phyloP scores from a whole-genome alignment of 768 basidiomycete species.

The Pleurotus tuber-regium region DNA sequence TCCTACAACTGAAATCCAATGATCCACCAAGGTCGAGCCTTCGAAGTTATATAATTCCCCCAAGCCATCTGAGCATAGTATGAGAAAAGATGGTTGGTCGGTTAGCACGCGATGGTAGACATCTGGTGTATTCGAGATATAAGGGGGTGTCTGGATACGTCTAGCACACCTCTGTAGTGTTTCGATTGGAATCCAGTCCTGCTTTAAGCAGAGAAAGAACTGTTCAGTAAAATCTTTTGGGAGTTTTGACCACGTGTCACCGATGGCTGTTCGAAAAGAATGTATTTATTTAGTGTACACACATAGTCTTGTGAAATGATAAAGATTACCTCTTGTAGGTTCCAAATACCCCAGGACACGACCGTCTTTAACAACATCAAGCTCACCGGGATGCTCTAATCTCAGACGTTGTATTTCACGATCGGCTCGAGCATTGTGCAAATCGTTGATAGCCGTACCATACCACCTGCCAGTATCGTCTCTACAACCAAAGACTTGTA shows the following conservation, averaged over 20 bases:
- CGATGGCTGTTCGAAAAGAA: constrained; percentile 30
- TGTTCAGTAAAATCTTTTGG: constrained; percentile 39
- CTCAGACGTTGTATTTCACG: constrained; percentile 44
- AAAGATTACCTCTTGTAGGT: constrained; percentile 49
- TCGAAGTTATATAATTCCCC: constrained; percentile 32
- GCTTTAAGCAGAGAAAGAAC: constrained; percentile 33
- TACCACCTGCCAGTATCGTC: constrained; percentile 36
- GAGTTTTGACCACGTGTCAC: constrained; percentile 45
- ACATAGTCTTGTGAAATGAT: background rate
- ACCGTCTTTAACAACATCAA: constrained; percentile 38
- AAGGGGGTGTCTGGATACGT: constrained; percentile 39
- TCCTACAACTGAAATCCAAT: constrained; percentile 30
- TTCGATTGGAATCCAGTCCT: constrained; percentile 27
- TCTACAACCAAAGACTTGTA: constrained; percentile 34
- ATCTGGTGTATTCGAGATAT: constrained; percentile 42
- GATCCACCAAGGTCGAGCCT: constrained; percentile 23
- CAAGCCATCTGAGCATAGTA: constrained; percentile 44
- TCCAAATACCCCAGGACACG: constrained; percentile 56
- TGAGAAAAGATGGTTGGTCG: constrained; percentile 31
- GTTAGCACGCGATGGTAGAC: constrained; percentile 31
- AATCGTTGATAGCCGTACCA: constrained; percentile 36
- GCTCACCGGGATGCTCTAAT: constrained; percentile 49
- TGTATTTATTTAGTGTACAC: background rate
- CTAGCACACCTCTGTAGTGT: constrained; percentile 30
- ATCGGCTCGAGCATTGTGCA: constrained; percentile 40